phyloP scores from a whole-genome alignment of 1,284 basidiomycete species.

The Melampsora abietis-canadensis region DNA sequence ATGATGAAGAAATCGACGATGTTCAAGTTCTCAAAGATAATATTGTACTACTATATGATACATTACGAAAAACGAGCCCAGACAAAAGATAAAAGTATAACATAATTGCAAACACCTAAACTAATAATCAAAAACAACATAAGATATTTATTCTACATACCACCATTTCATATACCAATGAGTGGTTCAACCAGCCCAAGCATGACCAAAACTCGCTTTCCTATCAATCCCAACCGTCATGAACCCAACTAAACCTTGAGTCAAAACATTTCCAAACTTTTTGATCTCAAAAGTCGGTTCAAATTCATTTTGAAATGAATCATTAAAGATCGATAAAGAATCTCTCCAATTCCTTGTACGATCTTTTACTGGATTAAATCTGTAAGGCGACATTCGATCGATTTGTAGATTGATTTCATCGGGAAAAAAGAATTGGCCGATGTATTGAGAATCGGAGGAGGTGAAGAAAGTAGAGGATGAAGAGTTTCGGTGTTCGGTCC shows the following conservation, averaged over 20 bases:
- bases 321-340: constrained; percentile 55
- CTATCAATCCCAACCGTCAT: constrained; percentile 54
- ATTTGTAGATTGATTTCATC: constrained; percentile 60
- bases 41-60: too few relatives aligned
- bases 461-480: constrained; percentile 49
- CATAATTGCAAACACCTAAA: too few relatives aligned
- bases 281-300: constrained; percentile 56
- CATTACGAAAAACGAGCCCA: too few relatives aligned
- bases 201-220: constrained; percentile 9
- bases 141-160: too few relatives aligned
- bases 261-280: constrained; percentile 55
- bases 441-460: constrained; percentile 58
- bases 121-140: too few relatives aligned
- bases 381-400: constrained; percentile 50
- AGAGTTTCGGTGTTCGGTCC: constrained; percentile 54
- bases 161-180: too few relatives aligned
- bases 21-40: too few relatives aligned
- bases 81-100: too few relatives aligned
- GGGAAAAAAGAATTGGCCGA: constrained; percentile 68
- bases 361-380: constrained; percentile 50
- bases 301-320: constrained; percentile 54
- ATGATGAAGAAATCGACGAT: too few relatives aligned
- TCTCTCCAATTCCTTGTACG: constrained; percentile 57
- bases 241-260: constrained; percentile 56
- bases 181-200: neutral